Base-by-base conservation (phyloP, 495 filamentous ascomycete genomes). In the Parmelia sp. region DNA sequence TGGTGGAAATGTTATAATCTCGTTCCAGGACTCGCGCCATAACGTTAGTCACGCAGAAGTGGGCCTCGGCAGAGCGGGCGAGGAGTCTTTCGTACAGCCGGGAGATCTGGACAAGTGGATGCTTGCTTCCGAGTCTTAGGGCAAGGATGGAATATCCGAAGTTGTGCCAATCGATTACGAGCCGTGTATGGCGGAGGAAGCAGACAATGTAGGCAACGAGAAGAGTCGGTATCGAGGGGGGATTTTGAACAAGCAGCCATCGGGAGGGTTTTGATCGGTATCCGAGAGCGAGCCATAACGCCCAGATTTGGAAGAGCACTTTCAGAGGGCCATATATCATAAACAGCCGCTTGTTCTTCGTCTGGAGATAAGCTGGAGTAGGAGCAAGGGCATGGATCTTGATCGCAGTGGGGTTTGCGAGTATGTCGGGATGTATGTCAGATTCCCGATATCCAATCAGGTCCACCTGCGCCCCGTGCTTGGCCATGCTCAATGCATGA, bases 101-200 rank as follows among this genome's bases (percentile, higher is more conserved):
- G 4, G 91, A 88, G 25, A 93, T 69, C 61, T 68, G 77, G 21
- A 97, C 92, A 11, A 97, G 80, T 0, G 89, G 90, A 72, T 96
- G 93, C 10, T 61, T 63, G 53, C 73, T 65, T 23, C 81, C 74
- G 45, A 86, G 71, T 77, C 90, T 83, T 71, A 90, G 69, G 68
- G 89, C 85, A 7, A 99, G 85, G 64, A 97, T 93, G n/a, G 89
- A 92, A 80, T 90, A 96, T 66, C 94, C 93, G 74, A 96, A 96
- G 74, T 99, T 99, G 78, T 99, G 94, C 94, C 94, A 99, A 76
- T 99, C 94, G 63, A 97, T 91, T 42, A 97, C 80, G 4, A 97
- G 83, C 62, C 81, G 82, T 31, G 89, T 93, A 64, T 90, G 86
- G 47, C 95, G 89, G 60, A 96, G 76, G 70, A 84, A 85, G 71